A percentile compares a stretch with the other conserved stretches of the same genome.
These are phyloP conservation scores for Trichophyton simii DNA, from an alignment of 2,329 filamentous ascomycete species.

Conservation along the genomic window DNA sequence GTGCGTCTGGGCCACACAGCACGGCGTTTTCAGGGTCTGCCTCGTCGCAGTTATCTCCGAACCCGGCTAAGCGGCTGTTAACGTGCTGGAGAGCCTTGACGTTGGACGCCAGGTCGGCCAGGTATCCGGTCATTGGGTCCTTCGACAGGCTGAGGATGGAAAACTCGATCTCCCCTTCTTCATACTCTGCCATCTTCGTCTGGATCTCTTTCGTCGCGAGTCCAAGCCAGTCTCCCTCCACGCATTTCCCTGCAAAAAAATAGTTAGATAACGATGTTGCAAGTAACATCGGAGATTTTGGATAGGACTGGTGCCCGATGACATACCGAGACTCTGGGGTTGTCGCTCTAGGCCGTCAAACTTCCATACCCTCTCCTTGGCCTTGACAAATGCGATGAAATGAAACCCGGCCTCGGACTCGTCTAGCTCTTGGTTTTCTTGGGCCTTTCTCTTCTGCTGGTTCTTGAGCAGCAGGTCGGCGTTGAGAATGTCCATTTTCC, in stretches of 20 bases:
- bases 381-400: constrained; percentile 79
- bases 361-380: constrained; percentile 66
- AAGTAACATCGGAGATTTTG: neutral
- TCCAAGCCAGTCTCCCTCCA: constrained; percentile 50
- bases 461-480: constrained; percentile 52
- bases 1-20: constrained; percentile 27
- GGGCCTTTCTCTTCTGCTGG: constrained; percentile 27
- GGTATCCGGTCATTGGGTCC: constrained; percentile 46
- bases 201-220: constrained; percentile 53
- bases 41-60: constrained; percentile 1
- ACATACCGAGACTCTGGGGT: constrained; percentile 50
- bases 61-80: constrained; percentile 19
- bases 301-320: neutral
- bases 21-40: constrained; percentile 14
- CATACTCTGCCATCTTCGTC: constrained; percentile 54
- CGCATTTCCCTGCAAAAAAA: constrained; percentile 23
- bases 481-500: constrained; percentile 55
- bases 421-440: constrained; percentile 33
- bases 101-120: constrained; percentile 33
- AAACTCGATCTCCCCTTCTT: constrained; percentile 56
- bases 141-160: constrained; percentile 63
- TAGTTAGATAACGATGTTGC: neutral
- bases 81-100: constrained; percentile 33
- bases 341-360: constrained; percentile 70
- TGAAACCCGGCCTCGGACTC: constrained; percentile 59